Conservation (phyloP, 768 basidiomycete species). For the Phylloporus sp. region DNA sequence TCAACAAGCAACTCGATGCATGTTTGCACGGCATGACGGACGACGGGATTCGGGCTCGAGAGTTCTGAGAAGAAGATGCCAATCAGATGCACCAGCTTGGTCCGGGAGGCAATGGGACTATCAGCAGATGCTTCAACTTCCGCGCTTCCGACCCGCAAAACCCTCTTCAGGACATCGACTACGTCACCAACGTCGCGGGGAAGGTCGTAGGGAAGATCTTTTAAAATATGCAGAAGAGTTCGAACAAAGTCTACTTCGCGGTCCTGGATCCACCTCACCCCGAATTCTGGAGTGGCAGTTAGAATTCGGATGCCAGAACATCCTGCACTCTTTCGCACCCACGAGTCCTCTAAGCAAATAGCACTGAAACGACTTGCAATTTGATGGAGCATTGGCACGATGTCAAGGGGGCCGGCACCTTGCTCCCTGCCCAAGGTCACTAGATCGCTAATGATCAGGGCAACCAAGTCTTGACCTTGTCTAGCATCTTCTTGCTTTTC, state of each 20-base stretch:
- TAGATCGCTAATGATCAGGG: conserved; percentile 63
- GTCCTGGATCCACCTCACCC: conserved; percentile 75
- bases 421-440: conserved; percentile 49
- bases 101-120: conserved; percentile 38
- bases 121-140: conserved; percentile 47
- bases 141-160: conserved; percentile 58
- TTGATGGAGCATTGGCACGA: conserved; percentile 71
- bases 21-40: conserved; percentile 78
- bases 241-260: conserved; percentile 89
- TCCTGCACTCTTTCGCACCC: conserved; percentile 87
- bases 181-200: conserved; percentile 80
- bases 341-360: conserved; percentile 87
- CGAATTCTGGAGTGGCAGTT: conserved; percentile 64
- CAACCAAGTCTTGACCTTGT: conserved; percentile 58
- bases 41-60: conserved; percentile 78
- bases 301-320: conserved; percentile 83
- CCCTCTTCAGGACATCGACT: conserved; percentile 64
- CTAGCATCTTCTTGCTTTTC: conserved; percentile 57
- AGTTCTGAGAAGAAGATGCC: conserved; percentile 88
- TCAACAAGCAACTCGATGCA: conserved; percentile 78
- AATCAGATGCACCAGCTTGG: conserved; percentile 63
- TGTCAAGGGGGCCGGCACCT: conserved; percentile 48
- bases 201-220: conserved; percentile 89
- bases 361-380: conserved; percentile 79
- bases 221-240: conserved; percentile 85